Percentiles rank a stretch among this genome's conserved stretches.
phyloP scores from a whole-genome alignment of 2,329 filamentous ascomycete species.

The Microcyclospora tardicrescens region DNA sequence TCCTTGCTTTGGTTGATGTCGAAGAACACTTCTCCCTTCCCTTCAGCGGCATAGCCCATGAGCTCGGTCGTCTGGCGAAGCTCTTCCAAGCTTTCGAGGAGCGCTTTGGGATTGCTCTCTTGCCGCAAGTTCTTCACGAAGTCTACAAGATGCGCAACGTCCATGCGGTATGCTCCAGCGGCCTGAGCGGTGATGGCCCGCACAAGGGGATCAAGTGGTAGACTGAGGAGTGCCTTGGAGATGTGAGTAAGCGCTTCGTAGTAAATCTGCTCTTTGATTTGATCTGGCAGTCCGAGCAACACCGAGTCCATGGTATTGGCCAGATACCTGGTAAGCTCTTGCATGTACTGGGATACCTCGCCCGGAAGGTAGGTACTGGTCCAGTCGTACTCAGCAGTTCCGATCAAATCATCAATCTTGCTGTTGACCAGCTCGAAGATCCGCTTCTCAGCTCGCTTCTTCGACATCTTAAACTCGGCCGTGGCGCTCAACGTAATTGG shows the following conservation, averaged over 20 bases:
- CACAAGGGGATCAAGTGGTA: slow-evolving; percentile 67
- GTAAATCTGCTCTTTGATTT: slow-evolving; percentile 96
- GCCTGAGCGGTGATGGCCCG: slow-evolving; percentile 80
- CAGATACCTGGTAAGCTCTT: slow-evolving; percentile 82
- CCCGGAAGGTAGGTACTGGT: slow-evolving; percentile 47
- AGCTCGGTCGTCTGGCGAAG: slow-evolving; percentile 83
- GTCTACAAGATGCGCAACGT: slow-evolving; percentile 68
- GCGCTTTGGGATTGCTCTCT: slow-evolving; percentile 41
- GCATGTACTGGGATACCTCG: slow-evolving; percentile 87
- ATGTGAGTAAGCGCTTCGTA: slow-evolving; percentile 92
- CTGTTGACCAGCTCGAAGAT: slow-evolving; percentile 98
- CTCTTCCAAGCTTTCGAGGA: slow-evolving; percentile 82
- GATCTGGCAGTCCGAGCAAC: slow-evolving; percentile 77
- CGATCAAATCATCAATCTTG: slow-evolving; percentile 94
- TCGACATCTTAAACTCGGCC: slow-evolving; percentile 72
- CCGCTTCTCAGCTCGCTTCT: slow-evolving; percentile 91
- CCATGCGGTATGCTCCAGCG: slow-evolving; percentile 64
- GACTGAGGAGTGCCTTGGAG: slow-evolving; percentile 42
- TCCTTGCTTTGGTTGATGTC: slow-evolving; percentile 80
- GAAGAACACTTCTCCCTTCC: slow-evolving; percentile 84
- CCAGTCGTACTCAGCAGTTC: slow-evolving; percentile 97
- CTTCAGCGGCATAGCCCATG: slow-evolving; percentile 57
- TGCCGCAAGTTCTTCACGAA: slow-evolving; percentile 73
- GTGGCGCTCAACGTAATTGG: slow-evolving; percentile 72
- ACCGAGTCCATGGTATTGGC: slow-evolving; percentile 96